Evolutionary conservation across 2,329 filamentous ascomycete species (phyloP).

Genomic region (Tolypocladium paradoxum): DNA sequence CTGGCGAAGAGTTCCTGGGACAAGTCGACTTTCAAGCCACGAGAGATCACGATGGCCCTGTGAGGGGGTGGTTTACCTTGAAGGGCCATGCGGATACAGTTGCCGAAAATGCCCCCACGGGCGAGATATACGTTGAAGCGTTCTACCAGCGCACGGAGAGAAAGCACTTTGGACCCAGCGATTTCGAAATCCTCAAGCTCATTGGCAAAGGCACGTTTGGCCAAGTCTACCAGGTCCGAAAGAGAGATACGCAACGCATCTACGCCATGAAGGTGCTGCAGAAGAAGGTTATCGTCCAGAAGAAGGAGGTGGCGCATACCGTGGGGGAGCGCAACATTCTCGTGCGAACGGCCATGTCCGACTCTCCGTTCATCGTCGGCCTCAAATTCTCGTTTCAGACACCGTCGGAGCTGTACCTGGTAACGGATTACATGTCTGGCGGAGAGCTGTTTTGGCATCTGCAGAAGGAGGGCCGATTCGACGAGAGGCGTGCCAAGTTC

Average conservation of each 20-base stretch:
- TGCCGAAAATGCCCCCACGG: conserved; percentile 63
- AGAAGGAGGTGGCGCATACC: conserved; percentile 97
- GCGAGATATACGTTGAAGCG: conserved; percentile 82
- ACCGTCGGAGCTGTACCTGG: conserved; percentile 90
- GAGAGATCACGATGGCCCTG: conserved; percentile 54
- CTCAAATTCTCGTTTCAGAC: conserved; percentile 99
- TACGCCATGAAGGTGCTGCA: conserved; percentile 99
- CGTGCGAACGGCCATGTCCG: conserved; percentile 87
- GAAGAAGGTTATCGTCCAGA: conserved; percentile 99
- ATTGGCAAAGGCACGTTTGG: conserved; percentile 98
- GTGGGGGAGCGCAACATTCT: conserved; percentile 95
- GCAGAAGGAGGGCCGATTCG: conserved; percentile 92
- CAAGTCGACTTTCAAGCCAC: conserved; percentile 71
- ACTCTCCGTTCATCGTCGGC: conserved; percentile 95
- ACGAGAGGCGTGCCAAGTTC: conserved; percentile 91
- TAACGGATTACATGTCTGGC: conserved; percentile 98
- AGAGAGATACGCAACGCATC: conserved; percentile 90
- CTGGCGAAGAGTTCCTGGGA: conserved; percentile 82
- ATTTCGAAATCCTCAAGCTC: conserved; percentile 91
- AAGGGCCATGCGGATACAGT: conserved; percentile 63
- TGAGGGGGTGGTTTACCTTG: conserved; percentile 79
- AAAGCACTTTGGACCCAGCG: conserved; percentile 85
- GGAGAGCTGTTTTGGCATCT: conserved; percentile 98
- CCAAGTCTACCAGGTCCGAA: conserved; percentile 95
- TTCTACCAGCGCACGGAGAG: conserved; percentile 79